Base-by-base conservation (phyloP, 2,329 filamentous ascomycete genomes). In the Botrytis byssoidea region DNA sequence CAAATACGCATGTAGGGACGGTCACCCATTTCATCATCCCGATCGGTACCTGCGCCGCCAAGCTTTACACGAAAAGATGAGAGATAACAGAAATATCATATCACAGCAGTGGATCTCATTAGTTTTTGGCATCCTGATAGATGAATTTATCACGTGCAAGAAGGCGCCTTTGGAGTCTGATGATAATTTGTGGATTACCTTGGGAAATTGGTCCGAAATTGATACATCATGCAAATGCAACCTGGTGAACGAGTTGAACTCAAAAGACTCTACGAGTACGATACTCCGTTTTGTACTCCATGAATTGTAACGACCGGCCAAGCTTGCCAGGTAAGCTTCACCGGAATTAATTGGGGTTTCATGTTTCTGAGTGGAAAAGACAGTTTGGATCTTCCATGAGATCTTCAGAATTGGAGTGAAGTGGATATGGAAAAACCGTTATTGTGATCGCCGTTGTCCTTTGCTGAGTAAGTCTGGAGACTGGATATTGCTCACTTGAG, bases 371-470 rank as follows among this genome's bases (percentile, higher is more conserved):
- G 51, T 51, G 7, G 25, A 42, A 61, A 64, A 64, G 64, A 37
- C 32, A 22, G 57, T 18, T 66, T 37, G 63, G 29, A 66, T 66
- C 64, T 66, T 37, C 64, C 64, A 37, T 37, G 44, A 48, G 51
- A 57, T 57, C 51, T 57, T 57, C 51, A 18, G 25, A 18, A 64
- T 42, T 64, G 25, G 61, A 22, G 61, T 37, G 29, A 14, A 32
- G 29, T 61, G 59, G 59, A 61, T 37, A n/a, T 35, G 29, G 60
- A 25, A 65, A 55, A 67, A 29, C 65, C 65, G 65, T 67, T 67
- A 67, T 67, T 67, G 65, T 67, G 65, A 67, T 67, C 44, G 46
- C 65, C 46, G 22, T 29, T 40, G n/a, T 67, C 7, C n/a, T 35
- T n/a, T 29, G 46, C 46, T 48, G 64, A 66, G 29, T 35, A 48